Conservation (phyloP, 306 rosid species). For the Prunus dulcis region DNA sequence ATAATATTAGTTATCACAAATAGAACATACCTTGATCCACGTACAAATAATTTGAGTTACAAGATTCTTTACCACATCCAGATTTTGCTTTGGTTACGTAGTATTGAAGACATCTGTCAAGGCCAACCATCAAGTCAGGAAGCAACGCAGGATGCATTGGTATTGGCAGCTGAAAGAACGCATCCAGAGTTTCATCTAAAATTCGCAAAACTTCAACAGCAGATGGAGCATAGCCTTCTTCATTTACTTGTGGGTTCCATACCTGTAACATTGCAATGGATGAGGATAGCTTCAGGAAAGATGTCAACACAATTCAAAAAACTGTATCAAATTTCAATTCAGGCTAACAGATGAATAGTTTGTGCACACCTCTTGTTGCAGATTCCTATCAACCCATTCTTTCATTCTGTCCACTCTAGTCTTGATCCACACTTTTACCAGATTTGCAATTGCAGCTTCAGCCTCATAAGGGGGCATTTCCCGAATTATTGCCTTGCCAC, state of each 20-base stretch:
- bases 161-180: constrained; percentile 93
- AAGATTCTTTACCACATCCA: constrained; percentile 73
- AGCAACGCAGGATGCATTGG: constrained; percentile 95
- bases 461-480: constrained; percentile 99
- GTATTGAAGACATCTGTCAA: constrained; percentile 89
- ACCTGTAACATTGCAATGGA: constrained; percentile 45
- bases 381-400: constrained; percentile 93
- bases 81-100: constrained; percentile 74
- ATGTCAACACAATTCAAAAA: background rate
- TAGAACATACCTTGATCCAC: constrained; percentile 10
- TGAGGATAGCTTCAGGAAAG: constrained; percentile 26
- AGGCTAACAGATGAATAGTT: background rate
- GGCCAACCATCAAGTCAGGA: constrained; percentile 89
- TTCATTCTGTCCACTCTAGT: constrained; percentile 81
- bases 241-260: constrained; percentile 68
- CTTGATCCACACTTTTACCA: constrained; percentile 90
- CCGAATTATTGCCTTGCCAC: constrained; percentile 96
- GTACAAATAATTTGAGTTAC: constrained; percentile 9
- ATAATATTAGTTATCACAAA: constrained; percentile 24
- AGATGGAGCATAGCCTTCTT: constrained; percentile 87
- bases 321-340: background rate
- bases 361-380: constrained; percentile 90
- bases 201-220: constrained; percentile 87
- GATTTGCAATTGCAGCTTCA: constrained; percentile 85
- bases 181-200: constrained; percentile 84